Evolutionary conservation across 108 stramenopile genomes (phyloP).

Genomic region (Seminavis robusta): DNA sequence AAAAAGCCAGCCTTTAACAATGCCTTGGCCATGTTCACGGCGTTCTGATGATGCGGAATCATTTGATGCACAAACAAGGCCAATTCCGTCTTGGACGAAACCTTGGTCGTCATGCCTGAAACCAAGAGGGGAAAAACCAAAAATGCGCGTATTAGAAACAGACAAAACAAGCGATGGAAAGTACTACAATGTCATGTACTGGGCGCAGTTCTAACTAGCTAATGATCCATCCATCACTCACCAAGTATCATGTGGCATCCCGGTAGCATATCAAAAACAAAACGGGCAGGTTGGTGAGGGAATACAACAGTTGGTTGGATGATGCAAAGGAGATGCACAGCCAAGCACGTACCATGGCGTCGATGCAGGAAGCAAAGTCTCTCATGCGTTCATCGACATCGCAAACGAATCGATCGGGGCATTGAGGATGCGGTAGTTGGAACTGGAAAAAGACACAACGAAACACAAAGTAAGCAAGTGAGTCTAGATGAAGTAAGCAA

Average conservation of each 20-base stretch:
- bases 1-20: slow-evolving; percentile 37
- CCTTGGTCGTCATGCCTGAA: slow-evolving; percentile 29
- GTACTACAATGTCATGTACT: too few species aligned
- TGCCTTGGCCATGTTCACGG: slow-evolving; percentile 90
- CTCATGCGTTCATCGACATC: background rate
- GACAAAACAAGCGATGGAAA: slow-evolving; percentile 29
- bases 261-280: too few species aligned
- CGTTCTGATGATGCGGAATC: slow-evolving; percentile 89
- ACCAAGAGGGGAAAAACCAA: too few species aligned
- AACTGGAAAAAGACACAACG: too few species aligned
- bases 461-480: too few species aligned
- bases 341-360: slow-evolving; percentile 70
- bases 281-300: too few species aligned
- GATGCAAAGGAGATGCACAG: too few species aligned
- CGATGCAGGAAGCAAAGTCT: slow-evolving; percentile 45
- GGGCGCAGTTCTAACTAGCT: background rate
- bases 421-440: slow-evolving; percentile 45
- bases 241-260: slow-evolving; percentile 63
- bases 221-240: too few species aligned
- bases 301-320: too few species aligned
- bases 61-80: slow-evolving; percentile 83
- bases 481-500: too few species aligned
- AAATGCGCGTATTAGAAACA: slow-evolving; percentile 49
- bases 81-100: slow-evolving; percentile 5
- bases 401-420: slow-evolving; percentile 56